A percentile compares a stretch with the other conserved stretches of the same genome.
Evolutionary conservation across 2,329 filamentous ascomycete genomes (phyloP).

Genomic region (Colletotrichum cereale): DNA sequence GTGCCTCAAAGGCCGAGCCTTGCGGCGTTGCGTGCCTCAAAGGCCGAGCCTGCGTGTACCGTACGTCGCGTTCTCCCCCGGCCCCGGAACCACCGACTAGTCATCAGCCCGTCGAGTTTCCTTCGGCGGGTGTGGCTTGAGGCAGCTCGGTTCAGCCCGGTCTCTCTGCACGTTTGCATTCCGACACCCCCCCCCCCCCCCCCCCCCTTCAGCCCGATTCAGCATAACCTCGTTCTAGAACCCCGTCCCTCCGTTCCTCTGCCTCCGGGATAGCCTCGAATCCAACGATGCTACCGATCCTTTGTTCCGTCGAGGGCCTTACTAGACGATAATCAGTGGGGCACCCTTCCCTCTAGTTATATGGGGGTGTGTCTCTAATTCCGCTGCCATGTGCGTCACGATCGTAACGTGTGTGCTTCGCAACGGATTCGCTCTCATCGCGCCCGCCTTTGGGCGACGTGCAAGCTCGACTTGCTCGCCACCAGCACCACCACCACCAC

Average conservation of each 20-base stretch:
- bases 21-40: slow-evolving; percentile 5
- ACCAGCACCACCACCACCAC: no score
- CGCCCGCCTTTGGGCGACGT: not conserved
- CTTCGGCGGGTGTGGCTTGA: slow-evolving; percentile 21
- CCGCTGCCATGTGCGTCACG: not conserved
- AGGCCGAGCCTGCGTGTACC: slow-evolving; percentile 18
- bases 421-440: not conserved
- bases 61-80: slow-evolving; percentile 13
- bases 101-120: not conserved
- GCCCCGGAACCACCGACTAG: not conserved
- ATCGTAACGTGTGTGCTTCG: not conserved
- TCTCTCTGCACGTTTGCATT: slow-evolving; percentile 11
- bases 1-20: slow-evolving; percentile 13
- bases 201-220: not conserved
- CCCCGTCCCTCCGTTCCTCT: slow-evolving; percentile 4
- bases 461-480: not conserved
- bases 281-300: not conserved
- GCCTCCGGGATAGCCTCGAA: slow-evolving; percentile 26
- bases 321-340: not conserved
- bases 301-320: not conserved
- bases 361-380: not conserved
- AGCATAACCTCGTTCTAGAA: not conserved
- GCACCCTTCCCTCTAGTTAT: no score
- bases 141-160: not conserved
- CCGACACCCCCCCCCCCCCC: no score